These are phyloP conservation scores for Trypanosoma melophagium DNA, from an alignment of 208 protist genomes.

Conservation along the genomic window DNA sequence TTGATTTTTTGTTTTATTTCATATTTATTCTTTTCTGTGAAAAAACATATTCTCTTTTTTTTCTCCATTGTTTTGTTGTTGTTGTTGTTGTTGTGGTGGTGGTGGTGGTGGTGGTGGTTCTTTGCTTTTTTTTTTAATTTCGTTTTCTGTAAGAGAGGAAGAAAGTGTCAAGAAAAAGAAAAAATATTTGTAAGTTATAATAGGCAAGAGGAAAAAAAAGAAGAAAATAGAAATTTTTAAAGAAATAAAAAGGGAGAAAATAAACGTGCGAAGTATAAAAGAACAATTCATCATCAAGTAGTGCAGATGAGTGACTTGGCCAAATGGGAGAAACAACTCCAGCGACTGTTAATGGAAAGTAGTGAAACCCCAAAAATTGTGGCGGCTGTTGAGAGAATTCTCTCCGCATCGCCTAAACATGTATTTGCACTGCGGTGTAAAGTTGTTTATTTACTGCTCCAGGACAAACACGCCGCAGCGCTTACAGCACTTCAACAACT, in stretches of 20 bases:
- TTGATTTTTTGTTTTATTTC: too few relatives aligned
- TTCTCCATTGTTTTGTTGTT: too few relatives aligned
- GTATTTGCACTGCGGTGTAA: conserved; percentile 66
- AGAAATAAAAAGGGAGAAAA: background rate
- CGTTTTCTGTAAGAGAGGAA: too few relatives aligned
- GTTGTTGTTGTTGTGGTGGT: too few relatives aligned
- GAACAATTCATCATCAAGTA: conserved; percentile 19
- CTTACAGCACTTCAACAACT: conserved; percentile 59
- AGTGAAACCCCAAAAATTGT: conserved; percentile 49
- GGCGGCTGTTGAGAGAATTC: conserved; percentile 64
- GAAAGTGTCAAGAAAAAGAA: too few relatives aligned
- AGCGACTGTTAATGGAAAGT: conserved; percentile 44
- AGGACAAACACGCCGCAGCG: conserved; percentile 64
- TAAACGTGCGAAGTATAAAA: background rate
- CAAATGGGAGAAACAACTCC: conserved; percentile 68
- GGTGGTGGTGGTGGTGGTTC: too few relatives aligned
- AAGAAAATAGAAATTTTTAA: too few relatives aligned
- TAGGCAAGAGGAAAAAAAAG: background rate
- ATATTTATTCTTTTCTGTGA: too few relatives aligned
- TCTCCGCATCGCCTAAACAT: conserved; percentile 53
- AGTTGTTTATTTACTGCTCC: conserved; percentile 59
- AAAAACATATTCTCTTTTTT: too few relatives aligned
- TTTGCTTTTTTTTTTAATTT: too few relatives aligned
- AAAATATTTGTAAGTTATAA: too few relatives aligned
- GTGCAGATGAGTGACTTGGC: conserved; percentile 34